Base-by-base conservation (phyloP, 306 rosid species). In the Inga laurina region DNA sequence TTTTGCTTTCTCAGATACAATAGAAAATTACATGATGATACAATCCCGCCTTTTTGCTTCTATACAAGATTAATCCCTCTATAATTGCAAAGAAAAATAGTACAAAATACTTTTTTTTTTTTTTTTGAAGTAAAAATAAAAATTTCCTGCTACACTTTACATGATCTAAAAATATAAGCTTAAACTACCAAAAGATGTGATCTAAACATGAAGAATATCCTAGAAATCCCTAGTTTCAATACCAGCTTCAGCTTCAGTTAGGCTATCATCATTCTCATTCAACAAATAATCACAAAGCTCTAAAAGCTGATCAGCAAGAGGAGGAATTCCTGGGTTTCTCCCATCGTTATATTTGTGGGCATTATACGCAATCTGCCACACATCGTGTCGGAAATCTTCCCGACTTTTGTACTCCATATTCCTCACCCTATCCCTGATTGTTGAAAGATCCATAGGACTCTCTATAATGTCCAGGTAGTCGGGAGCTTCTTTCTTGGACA, bases 301-400 rank as follows among this genome's bases (percentile, higher is more conserved):
- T 80, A 96, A 86, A 83, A 92, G 98, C 91, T 88, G 91, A 84
- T 96, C 99, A 1, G 99, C 98, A 82, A 92, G 84, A 65, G 99
- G 99, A 51, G 99, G 99, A 80, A 96, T 96, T 49, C 92, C 91
- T 7, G 99, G 99, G 81, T 96, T 91, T 72, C 98, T 89, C 21
- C 98, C 91, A 8, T 92, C 93, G 32, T 96, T 96, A 67, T 96
- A 96, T 85, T 22, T 82, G 74, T 95, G 99, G 54, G 99, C 99
- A 82, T 93, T 95, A 59, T 67, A 86, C 37, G 95, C 85, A 45
- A 96, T 96, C 87, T 96, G 99, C 90, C 93, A 91, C 46, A 96
- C 88, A 16, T 96, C 98, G 11, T 89, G 91, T 83, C 99, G 81
- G 84, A 96, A 96, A 68, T 96, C 96, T 75, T 96, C 99, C 39